A percentile compares a stretch with the other conserved stretches of the same genome.
phyloP scores from a whole-genome alignment of 108 stramenopile genomes.

The Aurantiochytrium sp. region DNA sequence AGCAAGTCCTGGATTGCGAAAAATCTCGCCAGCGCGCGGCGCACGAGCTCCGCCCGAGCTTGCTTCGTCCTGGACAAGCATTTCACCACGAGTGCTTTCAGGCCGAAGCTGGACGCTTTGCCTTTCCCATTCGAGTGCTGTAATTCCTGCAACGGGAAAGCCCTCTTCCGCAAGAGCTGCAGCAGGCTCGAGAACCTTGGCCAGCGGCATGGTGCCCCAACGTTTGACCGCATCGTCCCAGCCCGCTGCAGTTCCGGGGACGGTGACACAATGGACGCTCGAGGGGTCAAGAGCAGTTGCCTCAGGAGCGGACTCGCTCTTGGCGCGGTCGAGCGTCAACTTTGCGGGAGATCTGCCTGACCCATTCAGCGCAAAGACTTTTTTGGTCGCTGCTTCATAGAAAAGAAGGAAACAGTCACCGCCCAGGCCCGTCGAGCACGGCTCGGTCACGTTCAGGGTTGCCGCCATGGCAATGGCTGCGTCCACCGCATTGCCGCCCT shows the following conservation, averaged over 20 bases:
- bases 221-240: constrained; percentile 63
- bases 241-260: constrained; percentile 88
- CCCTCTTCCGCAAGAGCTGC: constrained; percentile 78
- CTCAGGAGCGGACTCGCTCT: constrained; percentile 19
- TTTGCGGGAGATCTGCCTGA: constrained; percentile 61
- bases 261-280: constrained; percentile 73
- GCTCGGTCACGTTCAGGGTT: constrained; percentile 40
- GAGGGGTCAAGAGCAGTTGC: not conserved
- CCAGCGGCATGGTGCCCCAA: constrained; percentile 62
- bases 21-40: constrained; percentile 59
- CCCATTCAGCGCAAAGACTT: constrained; percentile 74
- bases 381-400: constrained; percentile 58
- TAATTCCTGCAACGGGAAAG: constrained; percentile 74
- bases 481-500: constrained; percentile 54
- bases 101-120: constrained; percentile 21
- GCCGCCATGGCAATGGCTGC: constrained; percentile 53
- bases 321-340: constrained; percentile 56
- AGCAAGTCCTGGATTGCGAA: constrained; percentile 77
- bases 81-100: constrained; percentile 43
- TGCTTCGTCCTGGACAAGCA: constrained; percentile 48
- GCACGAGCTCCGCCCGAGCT: not conserved
- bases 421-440: constrained; percentile 30
- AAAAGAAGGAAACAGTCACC: constrained; percentile 65
- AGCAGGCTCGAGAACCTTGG: constrained; percentile 77
- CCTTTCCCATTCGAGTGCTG: constrained; percentile 69